Evolutionary conservation across 2,329 filamentous ascomycete genomes (phyloP).

Genomic region (Claviceps sorghi): DNA sequence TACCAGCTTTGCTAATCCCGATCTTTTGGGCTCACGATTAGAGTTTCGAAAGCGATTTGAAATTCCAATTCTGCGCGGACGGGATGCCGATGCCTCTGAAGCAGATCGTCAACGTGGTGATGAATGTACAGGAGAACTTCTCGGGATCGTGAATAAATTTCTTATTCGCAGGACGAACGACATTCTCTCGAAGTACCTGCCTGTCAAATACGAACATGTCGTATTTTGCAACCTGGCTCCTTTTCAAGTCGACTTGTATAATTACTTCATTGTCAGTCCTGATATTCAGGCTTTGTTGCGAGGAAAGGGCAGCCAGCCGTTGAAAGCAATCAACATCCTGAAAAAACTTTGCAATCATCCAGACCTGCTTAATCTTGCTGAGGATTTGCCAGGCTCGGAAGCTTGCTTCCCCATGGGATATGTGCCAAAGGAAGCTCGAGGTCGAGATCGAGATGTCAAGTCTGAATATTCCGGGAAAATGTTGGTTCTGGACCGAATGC

Average conservation of each 20-base stretch:
- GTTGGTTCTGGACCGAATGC: constrained; percentile 95
- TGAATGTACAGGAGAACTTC: constrained; percentile 65
- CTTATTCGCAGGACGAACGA: constrained; percentile 97
- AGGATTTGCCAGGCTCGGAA: constrained; percentile 80
- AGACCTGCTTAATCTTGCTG: constrained; percentile 69
- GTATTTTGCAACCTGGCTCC: constrained; percentile 92
- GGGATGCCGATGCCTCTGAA: constrained; percentile 80
- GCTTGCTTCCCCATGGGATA: constrained; percentile 71
- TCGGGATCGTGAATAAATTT: constrained; percentile 87
- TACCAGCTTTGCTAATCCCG: constrained; percentile 91
- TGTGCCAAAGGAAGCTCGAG: constrained; percentile 71
- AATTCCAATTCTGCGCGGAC: constrained; percentile 76
- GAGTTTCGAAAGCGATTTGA: constrained; percentile 95
- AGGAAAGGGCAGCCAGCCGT: constrained; percentile 86
- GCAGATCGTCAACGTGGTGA: constrained; percentile 70
- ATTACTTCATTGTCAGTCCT: constrained; percentile 91
- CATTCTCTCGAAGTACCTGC: constrained; percentile 91
- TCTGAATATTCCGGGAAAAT: constrained; percentile 97
- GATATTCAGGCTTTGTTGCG: constrained; percentile 84
- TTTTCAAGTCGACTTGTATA: constrained; percentile 88
- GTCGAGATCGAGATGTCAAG: constrained; percentile 82
- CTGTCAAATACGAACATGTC: constrained; percentile 97
- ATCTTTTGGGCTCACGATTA: constrained; percentile 70
- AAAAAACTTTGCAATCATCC: constrained; percentile 99
- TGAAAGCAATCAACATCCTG: constrained; percentile 91